phyloP scores from a whole-genome alignment of 2,329 filamentous ascomycete species.

The Aspergillus neoniger region DNA sequence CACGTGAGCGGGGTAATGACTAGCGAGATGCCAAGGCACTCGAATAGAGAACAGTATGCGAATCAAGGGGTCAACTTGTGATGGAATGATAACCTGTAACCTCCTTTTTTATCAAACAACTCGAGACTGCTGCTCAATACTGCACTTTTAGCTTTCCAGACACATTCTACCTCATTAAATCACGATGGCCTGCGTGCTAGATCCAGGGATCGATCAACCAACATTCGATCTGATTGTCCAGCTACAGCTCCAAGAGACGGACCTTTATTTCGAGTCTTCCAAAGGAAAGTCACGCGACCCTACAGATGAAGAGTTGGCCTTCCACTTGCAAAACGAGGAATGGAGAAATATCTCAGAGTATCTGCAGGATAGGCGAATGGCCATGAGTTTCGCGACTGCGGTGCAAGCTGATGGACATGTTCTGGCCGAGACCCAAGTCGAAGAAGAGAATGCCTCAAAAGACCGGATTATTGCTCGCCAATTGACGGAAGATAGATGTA shows the following conservation, averaged over 20 bases:
- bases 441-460: constrained; percentile 14
- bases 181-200: not conserved
- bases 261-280: too few species aligned
- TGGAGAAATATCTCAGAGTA: constrained; percentile 4
- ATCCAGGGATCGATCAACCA: not conserved
- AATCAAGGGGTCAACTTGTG: too few species aligned
- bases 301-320: not conserved
- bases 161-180: not conserved
- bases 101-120: too few species aligned
- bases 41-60: too few species aligned
- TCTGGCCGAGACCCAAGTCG: constrained; percentile 10
- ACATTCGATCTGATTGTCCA: not conserved
- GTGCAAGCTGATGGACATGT: constrained; percentile 21
- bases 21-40: too few species aligned
- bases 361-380: constrained; percentile 24
- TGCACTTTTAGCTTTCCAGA: not conserved
- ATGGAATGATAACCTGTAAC: too few species aligned
- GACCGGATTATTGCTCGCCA: not conserved
- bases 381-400: constrained; percentile 26
- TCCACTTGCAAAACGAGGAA: constrained; percentile 1
- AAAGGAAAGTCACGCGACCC: not conserved
- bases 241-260: too few species aligned
- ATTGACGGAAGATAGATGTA: not conserved
- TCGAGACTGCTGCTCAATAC: too few species aligned
- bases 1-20: too few species aligned